Evolutionary conservation across 129 eudicot genomes (phyloP), one percentile per base, ranked within the genome.

Genomic region (Sambucus nigra): DNA sequence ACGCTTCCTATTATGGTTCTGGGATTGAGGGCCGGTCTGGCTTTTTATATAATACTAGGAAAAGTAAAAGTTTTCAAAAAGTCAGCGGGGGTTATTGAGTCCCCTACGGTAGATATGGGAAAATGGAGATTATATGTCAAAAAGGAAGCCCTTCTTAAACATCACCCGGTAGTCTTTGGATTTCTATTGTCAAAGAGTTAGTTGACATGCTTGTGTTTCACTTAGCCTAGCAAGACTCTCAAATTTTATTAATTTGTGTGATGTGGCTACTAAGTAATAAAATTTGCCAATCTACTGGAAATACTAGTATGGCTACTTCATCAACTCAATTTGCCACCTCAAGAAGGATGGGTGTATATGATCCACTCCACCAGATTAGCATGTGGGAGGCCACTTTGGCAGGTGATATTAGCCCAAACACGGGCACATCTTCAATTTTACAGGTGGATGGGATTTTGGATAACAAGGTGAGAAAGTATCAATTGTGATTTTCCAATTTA

Each of bases 291-390:
- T 35, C 25, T 47, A 25, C 35, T 21, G 16, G 28, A 25, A 62
- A 15, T 18, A 64, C 6, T 45, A 45, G 48, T 11, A 91, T 85
- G 98, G 67, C 86, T 50, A 46, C 93, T 26, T 70, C 93, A 42
- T 55, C 95, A 54, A 63, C 88, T 39, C 94, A 91, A 54, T 82
- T 81, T 59, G 83, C 86, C 22, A 70, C 84, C 3, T 69, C 94
- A n/a, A 72, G 85, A 73, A 71, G 78, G 62, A 80, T 84, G 87
- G 94, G 88, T 31, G 53, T 91, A 67, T 79, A 79, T 42, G 95
- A 91, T 55, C 86, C 95, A 15, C 69, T 80, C n/a, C 87, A 74
- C 59, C 88, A 81, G 18, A 63, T 81, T 33, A 79, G 88, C 86
- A 79, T 79, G 77, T 84, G 95, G 98, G 92, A 86, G 4, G 88